Percentiles rank a stretch among this genome's conserved stretches.
phyloP scores from a whole-genome alignment of 177 flowering plant species.

The Vitis hybrid region DNA sequence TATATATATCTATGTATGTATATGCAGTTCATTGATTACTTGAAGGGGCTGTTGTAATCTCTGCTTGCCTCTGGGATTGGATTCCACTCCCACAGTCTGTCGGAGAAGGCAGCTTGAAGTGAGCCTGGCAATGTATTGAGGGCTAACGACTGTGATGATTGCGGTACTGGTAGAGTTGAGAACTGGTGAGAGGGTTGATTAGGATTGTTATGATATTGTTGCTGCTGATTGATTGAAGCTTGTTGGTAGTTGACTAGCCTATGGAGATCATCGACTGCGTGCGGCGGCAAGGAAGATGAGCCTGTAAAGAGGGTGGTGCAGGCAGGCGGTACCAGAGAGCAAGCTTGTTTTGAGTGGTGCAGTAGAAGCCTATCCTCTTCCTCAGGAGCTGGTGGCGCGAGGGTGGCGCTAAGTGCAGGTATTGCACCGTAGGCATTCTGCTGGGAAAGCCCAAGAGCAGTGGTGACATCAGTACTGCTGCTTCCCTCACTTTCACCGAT shows the following conservation, averaged over 20 bases:
- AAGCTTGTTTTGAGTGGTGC: constrained; percentile 24
- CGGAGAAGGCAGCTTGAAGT: constrained; percentile 41
- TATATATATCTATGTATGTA: neutral
- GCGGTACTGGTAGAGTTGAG: constrained; percentile 10
- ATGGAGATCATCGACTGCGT: constrained; percentile 56
- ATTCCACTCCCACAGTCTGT: constrained; percentile 82
- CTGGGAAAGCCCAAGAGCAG: constrained; percentile 47
- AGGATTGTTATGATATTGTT: constrained; percentile 18
- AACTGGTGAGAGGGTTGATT: constrained; percentile 23
- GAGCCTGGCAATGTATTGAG: constrained; percentile 27
- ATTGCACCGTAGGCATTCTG: constrained; percentile 17
- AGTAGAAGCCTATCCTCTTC: constrained; percentile 27
- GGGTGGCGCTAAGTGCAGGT: constrained; percentile 19
- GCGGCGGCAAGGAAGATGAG: constrained; percentile 11
- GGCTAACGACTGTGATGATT: constrained; percentile 13
- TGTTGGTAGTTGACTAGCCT: constrained; percentile 53
- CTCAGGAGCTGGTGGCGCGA: constrained; percentile 6
- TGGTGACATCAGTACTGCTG: constrained; percentile 36
- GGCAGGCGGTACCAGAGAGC: constrained; percentile 12
- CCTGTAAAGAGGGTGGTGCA: constrained; percentile 18
- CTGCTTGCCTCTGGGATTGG: constrained; percentile 47
- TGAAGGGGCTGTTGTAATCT: constrained; percentile 44
- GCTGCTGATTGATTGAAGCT: constrained; percentile 22
- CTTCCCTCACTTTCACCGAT: constrained; percentile 44
- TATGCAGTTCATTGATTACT: constrained; percentile 25